Evolutionary conservation across 345 rosid genomes (phyloP).

Genomic region (Populus euphratica): DNA sequence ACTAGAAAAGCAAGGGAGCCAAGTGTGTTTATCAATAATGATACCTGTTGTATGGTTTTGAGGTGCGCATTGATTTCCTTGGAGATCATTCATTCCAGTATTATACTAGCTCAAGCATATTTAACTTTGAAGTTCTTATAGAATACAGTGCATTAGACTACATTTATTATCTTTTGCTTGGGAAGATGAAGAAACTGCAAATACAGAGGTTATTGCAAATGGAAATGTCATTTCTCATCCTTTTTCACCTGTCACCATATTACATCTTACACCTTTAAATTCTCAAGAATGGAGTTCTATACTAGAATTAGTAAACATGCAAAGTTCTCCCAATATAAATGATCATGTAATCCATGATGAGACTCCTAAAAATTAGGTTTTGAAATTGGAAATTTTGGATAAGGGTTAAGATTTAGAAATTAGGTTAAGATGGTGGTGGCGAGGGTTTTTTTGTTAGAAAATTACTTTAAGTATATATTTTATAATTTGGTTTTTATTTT

Average conservation of each 20-base stretch:
- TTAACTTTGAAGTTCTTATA: too few species aligned
- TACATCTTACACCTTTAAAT: conserved; percentile 39
- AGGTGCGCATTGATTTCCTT: too few species aligned
- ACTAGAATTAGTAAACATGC: conserved; percentile 23
- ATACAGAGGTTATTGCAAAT: conserved; percentile 25
- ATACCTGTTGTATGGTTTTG: conserved; percentile 70
- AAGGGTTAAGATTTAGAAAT: too few species aligned
- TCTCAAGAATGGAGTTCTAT: conserved; percentile 22
- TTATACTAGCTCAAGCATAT: too few species aligned
- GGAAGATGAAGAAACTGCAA: conserved; percentile 53
- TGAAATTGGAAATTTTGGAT: too few species aligned
- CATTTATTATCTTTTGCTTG: conserved; percentile 33
- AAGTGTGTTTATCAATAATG: conserved; percentile 60
- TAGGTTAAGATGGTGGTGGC: too few species aligned
- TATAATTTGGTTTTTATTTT: too few species aligned
- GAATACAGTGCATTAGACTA: too few species aligned
- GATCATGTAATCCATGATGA: conserved; percentile 22
- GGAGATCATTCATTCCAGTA: too few species aligned
- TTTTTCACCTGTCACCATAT: conserved; percentile 69
- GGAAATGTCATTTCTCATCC: conserved; percentile 58
- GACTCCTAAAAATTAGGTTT: conserved; percentile 32
- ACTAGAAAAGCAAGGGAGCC: too few species aligned
- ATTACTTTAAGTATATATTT: too few species aligned
- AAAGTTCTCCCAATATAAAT: neutral
- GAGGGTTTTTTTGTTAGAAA: too few species aligned